phyloP scores from a whole-genome alignment of 2,329 filamentous ascomycete species.

The Claviceps humidiphila region DNA sequence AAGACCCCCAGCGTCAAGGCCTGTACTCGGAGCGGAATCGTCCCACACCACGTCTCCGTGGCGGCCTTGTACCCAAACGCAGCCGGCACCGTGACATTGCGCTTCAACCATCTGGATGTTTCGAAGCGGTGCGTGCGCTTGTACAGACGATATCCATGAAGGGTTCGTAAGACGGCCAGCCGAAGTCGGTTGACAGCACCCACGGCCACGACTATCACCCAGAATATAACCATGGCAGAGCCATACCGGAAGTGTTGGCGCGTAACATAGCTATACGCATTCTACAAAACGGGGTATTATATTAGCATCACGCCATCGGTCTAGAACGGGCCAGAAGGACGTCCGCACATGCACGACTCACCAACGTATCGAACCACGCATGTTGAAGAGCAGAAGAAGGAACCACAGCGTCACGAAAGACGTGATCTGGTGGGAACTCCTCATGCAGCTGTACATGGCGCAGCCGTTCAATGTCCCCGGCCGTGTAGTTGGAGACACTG shows the following conservation, averaged over 20 bases:
- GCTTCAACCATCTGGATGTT: slow-evolving; percentile 17
- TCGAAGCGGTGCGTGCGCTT: background rate
- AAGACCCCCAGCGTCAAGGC: slow-evolving; percentile 26
- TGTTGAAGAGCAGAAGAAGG: slow-evolving; percentile 21
- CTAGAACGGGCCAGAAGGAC: background rate
- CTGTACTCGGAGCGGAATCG: slow-evolving; percentile 30
- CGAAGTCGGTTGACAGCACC: slow-evolving; percentile 21
- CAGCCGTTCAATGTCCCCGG: slow-evolving; percentile 18
- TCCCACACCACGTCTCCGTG: slow-evolving; percentile 31
- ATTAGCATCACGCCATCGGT: background rate
- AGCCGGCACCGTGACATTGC: slow-evolving; percentile 24
- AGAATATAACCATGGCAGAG: slow-evolving; percentile 26
- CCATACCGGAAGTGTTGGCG: slow-evolving; percentile 23
- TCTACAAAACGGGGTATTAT: background rate
- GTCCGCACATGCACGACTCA: slow-evolving; percentile 7
- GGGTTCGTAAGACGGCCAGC: slow-evolving; percentile 4
- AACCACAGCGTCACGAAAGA: slow-evolving; percentile 19
- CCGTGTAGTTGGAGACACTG: slow-evolving; percentile 22
- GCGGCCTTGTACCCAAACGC: slow-evolving; percentile 30
- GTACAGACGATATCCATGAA: background rate
- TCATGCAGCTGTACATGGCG: slow-evolving; percentile 18
- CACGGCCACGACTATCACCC: slow-evolving; percentile 24
- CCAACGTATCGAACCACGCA: slow-evolving; percentile 26
- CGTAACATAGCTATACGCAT: slow-evolving; percentile 20
- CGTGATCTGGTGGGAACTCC: background rate